phyloP scores from a whole-genome alignment of 2,329 filamentous ascomycete species.

The Ilyonectria mors-panacis region DNA sequence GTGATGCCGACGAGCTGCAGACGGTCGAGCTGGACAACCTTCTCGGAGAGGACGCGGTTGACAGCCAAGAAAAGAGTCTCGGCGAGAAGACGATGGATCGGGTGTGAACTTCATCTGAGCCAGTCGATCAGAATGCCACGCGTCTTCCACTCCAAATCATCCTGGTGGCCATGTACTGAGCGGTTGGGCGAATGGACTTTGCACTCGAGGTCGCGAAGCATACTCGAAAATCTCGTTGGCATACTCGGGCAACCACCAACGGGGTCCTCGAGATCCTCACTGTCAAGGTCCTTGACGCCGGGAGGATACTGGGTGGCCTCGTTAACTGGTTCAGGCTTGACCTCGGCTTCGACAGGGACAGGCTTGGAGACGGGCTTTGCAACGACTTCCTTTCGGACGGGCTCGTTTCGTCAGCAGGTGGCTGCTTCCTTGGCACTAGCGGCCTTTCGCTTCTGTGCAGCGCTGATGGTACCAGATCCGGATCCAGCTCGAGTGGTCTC shows the following conservation, averaged over 20 bases:
- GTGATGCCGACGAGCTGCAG: slow-evolving; percentile 97
- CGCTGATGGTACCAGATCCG: slow-evolving; percentile 77
- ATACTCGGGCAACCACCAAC: slow-evolving; percentile 98
- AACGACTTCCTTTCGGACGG: slow-evolving; percentile 73
- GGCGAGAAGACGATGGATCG: slow-evolving; percentile 94
- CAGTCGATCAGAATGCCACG: slow-evolving; percentile 97
- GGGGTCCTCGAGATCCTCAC: slow-evolving; percentile 91
- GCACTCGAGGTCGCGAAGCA: slow-evolving; percentile 86
- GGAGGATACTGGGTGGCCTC: slow-evolving; percentile 34
- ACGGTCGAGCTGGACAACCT: slow-evolving; percentile 95
- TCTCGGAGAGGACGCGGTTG: slow-evolving; percentile 96
- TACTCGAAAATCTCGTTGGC: slow-evolving; percentile 98
- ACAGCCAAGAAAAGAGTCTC: slow-evolving; percentile 97
- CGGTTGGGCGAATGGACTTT: slow-evolving; percentile 86
- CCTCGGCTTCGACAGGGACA: slow-evolving; percentile 36
- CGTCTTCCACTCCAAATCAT: slow-evolving; percentile 98
- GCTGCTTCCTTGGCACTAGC: slow-evolving; percentile 71
- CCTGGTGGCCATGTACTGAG: slow-evolving; percentile 95
- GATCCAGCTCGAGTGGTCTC: slow-evolving; percentile 79
- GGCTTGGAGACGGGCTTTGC: slow-evolving; percentile 48
- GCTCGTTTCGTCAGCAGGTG: slow-evolving; percentile 75
- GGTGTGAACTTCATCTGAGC: slow-evolving; percentile 97
- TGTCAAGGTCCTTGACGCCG: slow-evolving; percentile 78
- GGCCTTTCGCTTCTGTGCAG: slow-evolving; percentile 78
- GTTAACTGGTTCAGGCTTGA: slow-evolving; percentile 43